A percentile compares a stretch with the other conserved stretches of the same genome.
These are phyloP conservation scores for Craterostigma plantagineum DNA, from an alignment of 257 asterid genomes.

Conservation along the genomic window DNA sequence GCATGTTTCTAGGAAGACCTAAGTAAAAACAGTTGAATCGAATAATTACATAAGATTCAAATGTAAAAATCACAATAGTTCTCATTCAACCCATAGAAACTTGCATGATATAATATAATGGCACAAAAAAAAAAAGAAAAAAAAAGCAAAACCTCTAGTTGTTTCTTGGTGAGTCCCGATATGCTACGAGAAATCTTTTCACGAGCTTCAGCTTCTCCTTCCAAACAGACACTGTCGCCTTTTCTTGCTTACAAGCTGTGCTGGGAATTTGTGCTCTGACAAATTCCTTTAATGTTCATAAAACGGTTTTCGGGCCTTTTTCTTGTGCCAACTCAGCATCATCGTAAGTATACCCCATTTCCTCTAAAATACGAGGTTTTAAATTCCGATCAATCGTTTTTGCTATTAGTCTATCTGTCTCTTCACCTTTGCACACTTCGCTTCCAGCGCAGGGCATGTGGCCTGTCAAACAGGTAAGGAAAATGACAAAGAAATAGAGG, in stretches of 20 bases:
- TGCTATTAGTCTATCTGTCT: constrained; percentile 15
- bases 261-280: constrained; percentile 17
- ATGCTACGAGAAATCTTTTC: constrained; percentile 33
- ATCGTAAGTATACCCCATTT: no score
- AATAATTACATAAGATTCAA: not conserved
- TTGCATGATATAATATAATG: no score
- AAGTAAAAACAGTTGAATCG: constrained; percentile 9
- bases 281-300: constrained; percentile 26
- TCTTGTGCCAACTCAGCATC: no score
- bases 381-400: constrained; percentile 27
- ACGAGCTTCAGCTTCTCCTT: no score
- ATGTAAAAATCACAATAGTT: no score
- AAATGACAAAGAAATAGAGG: not conserved
- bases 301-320: no score
- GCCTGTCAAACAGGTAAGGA: constrained; percentile 35
- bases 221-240: constrained; percentile 19
- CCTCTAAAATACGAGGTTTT: constrained; percentile 21
- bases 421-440: constrained; percentile 32
- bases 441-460: constrained; percentile 66
- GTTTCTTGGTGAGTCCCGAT: constrained; percentile 58
- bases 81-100: no score
- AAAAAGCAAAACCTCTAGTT: constrained; percentile 41
- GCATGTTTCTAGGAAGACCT: constrained; percentile 76
- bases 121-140: no score
- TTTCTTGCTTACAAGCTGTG: constrained; percentile 20